These are phyloP conservation scores for Dillenia turbinata DNA, from an alignment of 164 flowering plant genomes.

Conservation along the genomic window DNA sequence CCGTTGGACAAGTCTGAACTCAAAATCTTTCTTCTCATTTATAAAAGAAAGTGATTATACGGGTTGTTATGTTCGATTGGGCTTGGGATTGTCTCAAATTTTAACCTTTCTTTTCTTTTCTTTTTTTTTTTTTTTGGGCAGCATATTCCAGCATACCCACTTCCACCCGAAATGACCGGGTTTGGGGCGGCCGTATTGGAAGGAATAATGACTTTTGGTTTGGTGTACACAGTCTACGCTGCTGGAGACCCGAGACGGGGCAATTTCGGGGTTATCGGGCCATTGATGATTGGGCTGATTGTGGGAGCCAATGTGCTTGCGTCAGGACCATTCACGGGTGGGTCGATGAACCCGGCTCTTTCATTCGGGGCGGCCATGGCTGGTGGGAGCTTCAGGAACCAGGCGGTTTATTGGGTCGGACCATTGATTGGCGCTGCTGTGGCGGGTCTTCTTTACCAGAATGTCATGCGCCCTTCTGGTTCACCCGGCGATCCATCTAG, in stretches of 20 bases:
- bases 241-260: constrained; percentile 56
- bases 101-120: too few species aligned
- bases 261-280: constrained; percentile 36
- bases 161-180: constrained; percentile 71
- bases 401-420: constrained; percentile 87
- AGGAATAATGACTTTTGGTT: constrained; percentile 54
- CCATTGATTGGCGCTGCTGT: constrained; percentile 66
- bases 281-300: constrained; percentile 52
- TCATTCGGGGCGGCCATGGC: constrained; percentile 66
- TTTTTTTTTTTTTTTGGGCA: constrained; percentile 10
- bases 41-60: too few species aligned
- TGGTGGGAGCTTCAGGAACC: constrained; percentile 74
- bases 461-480: constrained; percentile 47
- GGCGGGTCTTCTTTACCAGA: constrained; percentile 71
- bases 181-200: constrained; percentile 77
- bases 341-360: constrained; percentile 83
- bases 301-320: constrained; percentile 74
- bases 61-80: constrained; percentile 3
- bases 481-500: constrained; percentile 20
- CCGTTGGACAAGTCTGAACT: constrained; percentile 45
- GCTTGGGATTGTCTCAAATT: constrained; percentile 43
- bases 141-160: constrained; percentile 50
- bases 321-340: constrained; percentile 80
- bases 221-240: constrained; percentile 69
- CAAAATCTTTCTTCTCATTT: background rate